phyloP scores from a whole-genome alignment of 768 basidiomycete species.

The Tylopilus sp. region DNA sequence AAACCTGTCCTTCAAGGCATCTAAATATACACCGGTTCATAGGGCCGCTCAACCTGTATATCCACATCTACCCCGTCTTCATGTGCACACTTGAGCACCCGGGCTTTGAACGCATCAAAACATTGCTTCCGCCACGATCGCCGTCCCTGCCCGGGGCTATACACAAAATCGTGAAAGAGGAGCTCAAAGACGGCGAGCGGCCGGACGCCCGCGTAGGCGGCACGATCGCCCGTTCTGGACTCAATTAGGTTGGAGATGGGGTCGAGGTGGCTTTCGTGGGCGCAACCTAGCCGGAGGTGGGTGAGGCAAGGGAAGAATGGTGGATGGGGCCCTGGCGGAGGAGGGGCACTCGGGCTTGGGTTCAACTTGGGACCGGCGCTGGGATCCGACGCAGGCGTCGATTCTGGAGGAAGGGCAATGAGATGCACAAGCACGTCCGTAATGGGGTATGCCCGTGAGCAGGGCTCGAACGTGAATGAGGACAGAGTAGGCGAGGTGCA shows the following conservation, averaged over 20 bases:
- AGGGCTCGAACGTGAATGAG: slow-evolving; percentile 24
- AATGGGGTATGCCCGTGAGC: slow-evolving; percentile 16
- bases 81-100: slow-evolving; percentile 20
- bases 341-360: neutral
- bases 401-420: neutral
- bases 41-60: slow-evolving; percentile 24
- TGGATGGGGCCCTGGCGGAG: neutral
- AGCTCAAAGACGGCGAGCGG: slow-evolving; percentile 19
- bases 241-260: slow-evolving; percentile 16
- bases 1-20: slow-evolving; percentile 8
- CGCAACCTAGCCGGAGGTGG: slow-evolving; percentile 20
- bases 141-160: slow-evolving; percentile 4
- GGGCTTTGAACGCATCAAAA: slow-evolving; percentile 20
- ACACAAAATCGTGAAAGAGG: slow-evolving; percentile 24
- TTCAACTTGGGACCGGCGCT: neutral
- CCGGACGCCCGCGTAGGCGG: slow-evolving; percentile 5
- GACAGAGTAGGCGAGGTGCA: slow-evolving; percentile 15
- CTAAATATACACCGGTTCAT: slow-evolving; percentile 23
- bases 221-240: slow-evolving; percentile 14
- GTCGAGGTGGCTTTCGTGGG: slow-evolving; percentile 18
- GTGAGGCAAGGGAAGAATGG: slow-evolving; percentile 15
- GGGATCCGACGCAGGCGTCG: neutral
- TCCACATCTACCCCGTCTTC: slow-evolving; percentile 23
- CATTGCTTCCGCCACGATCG: slow-evolving; percentile 12
- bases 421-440: slow-evolving; percentile 18